Evolutionary conservation across 108 stramenopile genomes (phyloP).

Genomic region (Aurantiochytrium sp.): DNA sequence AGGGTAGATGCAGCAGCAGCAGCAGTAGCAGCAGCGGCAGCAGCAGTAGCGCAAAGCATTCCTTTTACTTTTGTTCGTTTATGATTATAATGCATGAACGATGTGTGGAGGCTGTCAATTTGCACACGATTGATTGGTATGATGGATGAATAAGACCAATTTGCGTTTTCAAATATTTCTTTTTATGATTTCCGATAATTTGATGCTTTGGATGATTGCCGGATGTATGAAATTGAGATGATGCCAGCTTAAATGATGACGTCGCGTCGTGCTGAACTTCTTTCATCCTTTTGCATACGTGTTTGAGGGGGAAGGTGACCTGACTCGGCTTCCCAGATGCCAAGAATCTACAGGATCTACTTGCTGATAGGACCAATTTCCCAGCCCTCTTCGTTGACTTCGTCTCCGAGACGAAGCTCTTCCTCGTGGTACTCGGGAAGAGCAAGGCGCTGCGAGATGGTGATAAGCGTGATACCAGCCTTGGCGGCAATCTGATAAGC

Average conservation of each 20-base stretch:
- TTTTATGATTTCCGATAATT: background rate
- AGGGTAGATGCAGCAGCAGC: no score
- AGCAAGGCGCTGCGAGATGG: slow-evolving; percentile 35
- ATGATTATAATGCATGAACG: background rate
- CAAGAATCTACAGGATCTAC: background rate
- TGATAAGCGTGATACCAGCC: slow-evolving; percentile 41
- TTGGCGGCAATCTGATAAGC: slow-evolving; percentile 22
- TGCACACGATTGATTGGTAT: background rate
- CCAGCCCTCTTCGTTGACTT: background rate
- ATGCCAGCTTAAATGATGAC: no score
- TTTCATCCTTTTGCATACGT: no score
- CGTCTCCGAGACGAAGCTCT: slow-evolving; percentile 20
- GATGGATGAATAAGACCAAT: background rate
- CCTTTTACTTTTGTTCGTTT: background rate
- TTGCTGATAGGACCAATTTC: background rate
- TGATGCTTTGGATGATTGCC: background rate
- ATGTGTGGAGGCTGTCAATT: background rate
- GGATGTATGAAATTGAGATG: no score
- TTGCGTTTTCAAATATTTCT: background rate
- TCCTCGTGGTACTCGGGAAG: slow-evolving; percentile 31
- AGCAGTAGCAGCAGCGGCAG: no score
- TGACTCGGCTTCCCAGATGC: no score
- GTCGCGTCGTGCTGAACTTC: no score
- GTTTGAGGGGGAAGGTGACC: no score
- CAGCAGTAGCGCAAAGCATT: background rate